A percentile compares a stretch with the other conserved stretches of the same genome.
These are phyloP conservation scores for Suillus cothurnatus DNA, from an alignment of 768 basidiomycete species.

Conservation along the genomic window DNA sequence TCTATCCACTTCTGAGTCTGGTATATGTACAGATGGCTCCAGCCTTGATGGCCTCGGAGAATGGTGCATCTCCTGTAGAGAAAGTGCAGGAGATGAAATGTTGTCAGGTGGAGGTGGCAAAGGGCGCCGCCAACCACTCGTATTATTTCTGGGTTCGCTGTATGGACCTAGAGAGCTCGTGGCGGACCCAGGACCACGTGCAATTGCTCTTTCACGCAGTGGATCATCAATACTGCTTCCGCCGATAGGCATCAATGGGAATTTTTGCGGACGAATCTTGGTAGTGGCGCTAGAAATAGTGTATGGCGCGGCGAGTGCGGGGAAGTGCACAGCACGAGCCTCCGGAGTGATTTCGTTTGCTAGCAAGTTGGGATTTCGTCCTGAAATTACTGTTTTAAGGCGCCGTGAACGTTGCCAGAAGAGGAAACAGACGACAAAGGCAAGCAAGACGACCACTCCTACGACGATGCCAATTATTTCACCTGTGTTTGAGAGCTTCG, in stretches of 20 bases:
- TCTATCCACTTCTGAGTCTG: constrained; percentile 12
- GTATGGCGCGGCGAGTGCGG: background rate
- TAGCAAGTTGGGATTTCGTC: background rate
- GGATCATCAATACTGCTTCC: background rate
- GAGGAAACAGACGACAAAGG: constrained; percentile 5
- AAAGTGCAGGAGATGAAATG: background rate
- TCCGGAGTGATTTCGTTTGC: background rate
- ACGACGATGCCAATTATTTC: constrained; percentile 20
- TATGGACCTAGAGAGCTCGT: constrained; percentile 1
- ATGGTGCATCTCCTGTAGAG: background rate
- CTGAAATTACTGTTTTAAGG: background rate
- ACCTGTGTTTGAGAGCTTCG: constrained; percentile 13
- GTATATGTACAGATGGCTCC: background rate
- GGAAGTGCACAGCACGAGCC: background rate
- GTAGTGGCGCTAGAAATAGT: background rate
- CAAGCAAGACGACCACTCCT: constrained; percentile 17
- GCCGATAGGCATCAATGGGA: constrained; percentile 8
- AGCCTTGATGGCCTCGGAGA: constrained; percentile 2
- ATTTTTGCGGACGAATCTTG: background rate
- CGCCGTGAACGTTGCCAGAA: constrained; percentile 6
- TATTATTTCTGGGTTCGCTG: background rate
- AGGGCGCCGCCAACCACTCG: background rate
- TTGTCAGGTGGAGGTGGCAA: background rate
- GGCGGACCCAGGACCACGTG: constrained; percentile 1
- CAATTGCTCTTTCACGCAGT: background rate